These are phyloP conservation scores for Auriscalpium orientale DNA, from an alignment of 768 basidiomycete species.

Conservation along the genomic window DNA sequence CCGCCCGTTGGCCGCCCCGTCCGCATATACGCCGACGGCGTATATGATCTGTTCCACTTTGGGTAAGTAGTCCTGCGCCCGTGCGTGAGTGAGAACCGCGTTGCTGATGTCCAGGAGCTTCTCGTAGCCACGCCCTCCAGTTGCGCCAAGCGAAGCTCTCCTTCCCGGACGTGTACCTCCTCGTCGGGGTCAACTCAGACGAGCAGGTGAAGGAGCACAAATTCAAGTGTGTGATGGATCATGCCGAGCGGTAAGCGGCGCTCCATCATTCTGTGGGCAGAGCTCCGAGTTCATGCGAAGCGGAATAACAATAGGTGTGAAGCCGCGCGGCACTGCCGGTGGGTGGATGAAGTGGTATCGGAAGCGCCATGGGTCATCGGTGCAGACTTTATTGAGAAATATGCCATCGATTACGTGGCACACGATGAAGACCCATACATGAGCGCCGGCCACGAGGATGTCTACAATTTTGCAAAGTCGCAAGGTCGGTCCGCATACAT, in stretches of 20 bases:
- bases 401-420: slow-evolving; percentile 92
- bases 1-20: slow-evolving; percentile 77
- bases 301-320: slow-evolving; percentile 49
- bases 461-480: slow-evolving; percentile 74
- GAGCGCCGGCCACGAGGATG: slow-evolving; percentile 73
- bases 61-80: slow-evolving; percentile 43
- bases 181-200: slow-evolving; percentile 92
- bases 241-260: slow-evolving; percentile 63
- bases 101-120: slow-evolving; percentile 2
- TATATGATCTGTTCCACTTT: slow-evolving; percentile 97
- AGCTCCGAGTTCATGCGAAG: not conserved
- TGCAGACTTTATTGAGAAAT: slow-evolving; percentile 72
- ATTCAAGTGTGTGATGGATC: slow-evolving; percentile 78
- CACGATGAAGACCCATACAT: slow-evolving; percentile 92
- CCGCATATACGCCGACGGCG: slow-evolving; percentile 94
- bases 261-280: not conserved
- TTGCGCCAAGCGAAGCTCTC: slow-evolving; percentile 93
- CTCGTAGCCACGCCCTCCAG: slow-evolving; percentile 83
- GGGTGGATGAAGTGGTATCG: slow-evolving; percentile 91
- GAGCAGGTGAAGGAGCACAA: slow-evolving; percentile 76
- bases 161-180: slow-evolving; percentile 82
- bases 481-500: slow-evolving; percentile 47
- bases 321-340: slow-evolving; percentile 89
- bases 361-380: slow-evolving; percentile 90
- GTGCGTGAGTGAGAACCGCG: not conserved